A percentile compares a stretch with the other conserved stretches of the same genome.
These are phyloP conservation scores for Astrocystis sublimbata DNA, from an alignment of 495 filamentous ascomycete species.

Conservation along the genomic window DNA sequence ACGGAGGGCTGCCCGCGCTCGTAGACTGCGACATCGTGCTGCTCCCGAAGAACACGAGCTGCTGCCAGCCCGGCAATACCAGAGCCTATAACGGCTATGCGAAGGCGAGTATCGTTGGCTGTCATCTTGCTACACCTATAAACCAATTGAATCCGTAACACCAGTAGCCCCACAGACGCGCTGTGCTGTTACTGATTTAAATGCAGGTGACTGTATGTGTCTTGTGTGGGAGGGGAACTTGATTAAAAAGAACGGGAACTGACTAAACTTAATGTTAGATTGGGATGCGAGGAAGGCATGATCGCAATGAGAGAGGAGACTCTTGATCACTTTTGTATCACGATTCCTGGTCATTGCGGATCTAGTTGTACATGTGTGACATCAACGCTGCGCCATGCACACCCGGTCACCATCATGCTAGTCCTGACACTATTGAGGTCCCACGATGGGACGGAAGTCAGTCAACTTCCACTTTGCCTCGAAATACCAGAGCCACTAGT, in stretches of 20 bases:
- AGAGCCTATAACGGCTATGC: slow-evolving; percentile 29
- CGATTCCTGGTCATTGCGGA: background rate
- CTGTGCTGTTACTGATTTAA: too few relatives aligned
- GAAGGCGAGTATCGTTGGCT: slow-evolving; percentile 18
- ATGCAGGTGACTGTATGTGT: slow-evolving; percentile 1
- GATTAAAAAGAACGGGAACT: background rate
- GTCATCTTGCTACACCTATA: too few relatives aligned
- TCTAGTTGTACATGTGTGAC: background rate
- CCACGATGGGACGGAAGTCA: background rate
- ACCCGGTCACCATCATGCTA: background rate
- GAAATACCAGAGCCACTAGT: background rate
- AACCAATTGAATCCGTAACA: too few relatives aligned
- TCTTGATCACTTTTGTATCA: background rate
- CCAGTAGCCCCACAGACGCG: too few relatives aligned
- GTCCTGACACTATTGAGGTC: background rate
- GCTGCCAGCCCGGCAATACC: slow-evolving; percentile 29
- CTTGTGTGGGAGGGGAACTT: background rate
- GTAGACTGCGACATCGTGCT: slow-evolving; percentile 32
- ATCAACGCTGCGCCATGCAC: background rate
- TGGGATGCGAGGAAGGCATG: background rate
- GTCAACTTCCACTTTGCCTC: background rate
- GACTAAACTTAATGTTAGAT: background rate
- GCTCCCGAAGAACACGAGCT: slow-evolving; percentile 29
- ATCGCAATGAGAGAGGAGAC: background rate
- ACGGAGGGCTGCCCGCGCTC: slow-evolving; percentile 27